A percentile compares a stretch with the other conserved stretches of the same genome.
phyloP scores from a whole-genome alignment of 2,329 filamentous ascomycete species.

The Fusarium proliferatum region DNA sequence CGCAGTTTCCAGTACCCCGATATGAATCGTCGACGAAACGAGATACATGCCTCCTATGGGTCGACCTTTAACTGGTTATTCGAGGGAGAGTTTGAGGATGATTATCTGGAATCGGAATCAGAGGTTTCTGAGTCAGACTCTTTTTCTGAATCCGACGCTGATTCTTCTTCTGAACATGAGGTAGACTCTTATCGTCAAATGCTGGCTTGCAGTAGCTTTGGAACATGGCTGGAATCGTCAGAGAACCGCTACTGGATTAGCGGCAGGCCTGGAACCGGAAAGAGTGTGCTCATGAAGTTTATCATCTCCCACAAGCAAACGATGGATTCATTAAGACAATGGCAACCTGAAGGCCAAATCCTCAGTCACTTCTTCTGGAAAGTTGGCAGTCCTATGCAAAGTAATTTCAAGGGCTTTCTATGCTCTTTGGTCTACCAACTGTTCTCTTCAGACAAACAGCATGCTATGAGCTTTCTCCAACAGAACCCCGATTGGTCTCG shows the following conservation, averaged over 20 bases:
- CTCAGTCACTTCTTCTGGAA: rapidly evolving
- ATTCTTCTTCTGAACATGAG: too few relatives aligned
- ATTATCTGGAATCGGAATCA: too few relatives aligned
- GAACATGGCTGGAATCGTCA: rapidly evolving
- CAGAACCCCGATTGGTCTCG: too few relatives aligned
- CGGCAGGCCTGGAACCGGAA: rapidly evolving
- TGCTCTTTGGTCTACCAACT: rapidly evolving
- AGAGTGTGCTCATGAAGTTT: rapidly evolving
- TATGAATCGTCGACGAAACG: rapidly evolving
- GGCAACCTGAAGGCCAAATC: rapidly evolving
- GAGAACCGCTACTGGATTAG: rapidly evolving
- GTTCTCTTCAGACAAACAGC: too few relatives aligned
- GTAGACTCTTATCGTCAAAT: too few relatives aligned
- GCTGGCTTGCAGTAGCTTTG: too few relatives aligned
- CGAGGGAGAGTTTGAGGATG: too few relatives aligned
- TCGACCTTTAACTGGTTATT: rapidly evolving
- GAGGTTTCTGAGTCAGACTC: too few relatives aligned
- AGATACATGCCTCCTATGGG: rapidly evolving
- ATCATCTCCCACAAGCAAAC: rapidly evolving
- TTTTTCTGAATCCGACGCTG: too few relatives aligned
- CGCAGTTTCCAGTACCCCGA: rapidly evolving
- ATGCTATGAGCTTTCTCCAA: too few relatives aligned
- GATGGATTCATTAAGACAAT: rapidly evolving
- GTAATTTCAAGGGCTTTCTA: rapidly evolving
- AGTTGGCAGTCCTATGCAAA: rapidly evolving